phyloP scores from a whole-genome alignment of 179 eudicot genomes.

The Amaranthus tricolor region DNA sequence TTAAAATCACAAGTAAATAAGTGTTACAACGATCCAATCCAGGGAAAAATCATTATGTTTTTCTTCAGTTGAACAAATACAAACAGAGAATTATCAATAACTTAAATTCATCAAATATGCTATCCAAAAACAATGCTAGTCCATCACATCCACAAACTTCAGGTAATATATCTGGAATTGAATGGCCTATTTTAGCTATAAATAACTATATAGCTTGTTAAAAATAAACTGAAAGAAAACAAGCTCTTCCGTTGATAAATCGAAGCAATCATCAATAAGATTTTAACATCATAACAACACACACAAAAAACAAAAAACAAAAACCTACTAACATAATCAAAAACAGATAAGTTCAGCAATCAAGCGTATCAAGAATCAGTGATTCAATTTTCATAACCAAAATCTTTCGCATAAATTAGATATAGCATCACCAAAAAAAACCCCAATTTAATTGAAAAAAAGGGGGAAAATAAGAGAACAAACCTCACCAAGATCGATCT shows the following conservation, averaged over 20 bases:
- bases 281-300: background rate
- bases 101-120: too few species aligned
- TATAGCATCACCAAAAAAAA: background rate
- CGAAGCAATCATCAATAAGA: background rate
- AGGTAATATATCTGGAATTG: too few species aligned
- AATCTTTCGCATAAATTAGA: background rate
- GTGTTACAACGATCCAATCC: too few species aligned
- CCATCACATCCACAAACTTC: too few species aligned
- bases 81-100: too few species aligned
- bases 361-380: background rate
- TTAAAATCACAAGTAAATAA: too few species aligned
- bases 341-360: background rate
- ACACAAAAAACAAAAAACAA: background rate
- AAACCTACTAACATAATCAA: background rate
- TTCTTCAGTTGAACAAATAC: too few species aligned
- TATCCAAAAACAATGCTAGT: too few species aligned
- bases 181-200: too few species aligned
- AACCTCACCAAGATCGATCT: conserved; percentile 13
- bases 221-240: background rate
- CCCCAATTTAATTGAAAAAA: background rate
- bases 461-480: background rate
- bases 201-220: too few species aligned
- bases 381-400: background rate
- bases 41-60: too few species aligned
- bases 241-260: background rate